phyloP scores from a whole-genome alignment of 768 basidiomycete genomes.

The Mycena rebaudengoi region DNA sequence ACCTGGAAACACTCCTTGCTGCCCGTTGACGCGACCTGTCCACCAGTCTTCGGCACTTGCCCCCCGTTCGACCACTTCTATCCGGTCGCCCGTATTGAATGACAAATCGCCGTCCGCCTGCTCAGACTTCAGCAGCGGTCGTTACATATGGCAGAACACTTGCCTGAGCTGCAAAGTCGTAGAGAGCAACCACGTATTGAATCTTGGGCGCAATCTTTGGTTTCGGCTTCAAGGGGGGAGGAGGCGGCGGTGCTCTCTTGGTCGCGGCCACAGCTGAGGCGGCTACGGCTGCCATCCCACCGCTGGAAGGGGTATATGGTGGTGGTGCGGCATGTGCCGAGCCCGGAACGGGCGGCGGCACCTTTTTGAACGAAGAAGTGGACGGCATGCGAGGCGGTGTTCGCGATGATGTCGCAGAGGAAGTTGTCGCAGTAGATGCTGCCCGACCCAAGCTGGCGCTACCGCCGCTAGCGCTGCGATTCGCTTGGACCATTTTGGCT shows the following conservation, averaged over 20 bases:
- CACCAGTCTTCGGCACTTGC: slow-evolving; percentile 95
- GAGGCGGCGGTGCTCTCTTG: slow-evolving; percentile 89
- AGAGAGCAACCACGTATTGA: slow-evolving; percentile 90
- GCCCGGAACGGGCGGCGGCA: slow-evolving; percentile 62
- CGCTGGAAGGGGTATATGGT: slow-evolving; percentile 48
- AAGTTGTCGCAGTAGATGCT: slow-evolving; percentile 44
- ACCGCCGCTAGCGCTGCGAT: slow-evolving; percentile 32
- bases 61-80: slow-evolving; percentile 88
- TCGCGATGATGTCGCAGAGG: slow-evolving; percentile 49
- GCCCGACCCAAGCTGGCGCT: slow-evolving; percentile 42
- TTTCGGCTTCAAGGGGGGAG: slow-evolving; percentile 90
- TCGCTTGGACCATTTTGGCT: slow-evolving; percentile 17
- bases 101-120: slow-evolving; percentile 92
- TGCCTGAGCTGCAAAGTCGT: slow-evolving; percentile 93
- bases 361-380: slow-evolving; percentile 51
- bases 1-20: slow-evolving; percentile 92
- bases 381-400: slow-evolving; percentile 47
- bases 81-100: slow-evolving; percentile 88
- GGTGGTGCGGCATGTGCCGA: slow-evolving; percentile 52
- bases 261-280: slow-evolving; percentile 51
- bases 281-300: slow-evolving; percentile 28
- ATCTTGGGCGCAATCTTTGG: slow-evolving; percentile 71
- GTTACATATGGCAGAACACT: slow-evolving; percentile 21
- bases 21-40: slow-evolving; percentile 88
- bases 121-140: not conserved